Percentiles rank a stretch among this genome's conserved stretches.
Conservation (phyloP, 352 stramenopile species). For the Phytopythium delawarense region DNA sequence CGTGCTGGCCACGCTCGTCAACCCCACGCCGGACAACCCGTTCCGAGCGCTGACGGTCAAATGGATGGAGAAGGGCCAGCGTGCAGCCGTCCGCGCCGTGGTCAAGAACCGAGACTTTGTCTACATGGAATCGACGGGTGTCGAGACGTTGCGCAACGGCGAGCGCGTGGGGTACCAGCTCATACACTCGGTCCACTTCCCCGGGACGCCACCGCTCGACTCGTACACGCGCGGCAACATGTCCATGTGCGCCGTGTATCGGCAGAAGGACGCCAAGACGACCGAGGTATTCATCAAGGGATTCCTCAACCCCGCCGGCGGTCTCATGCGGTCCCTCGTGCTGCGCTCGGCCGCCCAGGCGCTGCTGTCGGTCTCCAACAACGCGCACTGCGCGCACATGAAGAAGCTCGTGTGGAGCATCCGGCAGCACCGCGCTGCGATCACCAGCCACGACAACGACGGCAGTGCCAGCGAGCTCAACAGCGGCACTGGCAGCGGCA, state of each 20-base stretch:
- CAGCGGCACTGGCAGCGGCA: conserved; percentile 11
- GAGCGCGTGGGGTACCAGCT: conserved; percentile 58
- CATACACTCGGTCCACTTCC: conserved; percentile 55
- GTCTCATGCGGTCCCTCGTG: conserved; percentile 29
- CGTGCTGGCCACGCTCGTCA: conserved; percentile 36
- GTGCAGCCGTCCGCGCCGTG: conserved; percentile 27
- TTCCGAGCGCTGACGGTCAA: conserved; percentile 40
- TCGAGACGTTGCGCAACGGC: conserved; percentile 34
- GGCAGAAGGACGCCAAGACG: conserved; percentile 20
- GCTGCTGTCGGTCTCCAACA: conserved; percentile 22
- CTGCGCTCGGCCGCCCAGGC: conserved; percentile 24
- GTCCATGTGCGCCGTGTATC: conserved; percentile 32
- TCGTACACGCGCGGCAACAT: conserved; percentile 23
- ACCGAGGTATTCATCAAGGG: conserved; percentile 33
- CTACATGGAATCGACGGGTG: conserved; percentile 43
- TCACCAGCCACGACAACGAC: neutral
- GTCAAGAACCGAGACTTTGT: conserved; percentile 53
- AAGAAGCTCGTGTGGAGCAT: conserved; percentile 38
- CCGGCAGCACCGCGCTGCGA: conserved; percentile 14
- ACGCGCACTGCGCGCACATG: conserved; percentile 33
- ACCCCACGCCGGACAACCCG: conserved; percentile 24
- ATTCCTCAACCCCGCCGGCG: conserved; percentile 28
- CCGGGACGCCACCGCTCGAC: conserved; percentile 15
- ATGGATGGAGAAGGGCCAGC: conserved; percentile 43
- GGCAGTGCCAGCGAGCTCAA: neutral